Evolutionary conservation across 805 yeast genomes (phyloP), one percentile per base, ranked within the genome.

Genomic region (Cyberlindnera euphorbiae): DNA sequence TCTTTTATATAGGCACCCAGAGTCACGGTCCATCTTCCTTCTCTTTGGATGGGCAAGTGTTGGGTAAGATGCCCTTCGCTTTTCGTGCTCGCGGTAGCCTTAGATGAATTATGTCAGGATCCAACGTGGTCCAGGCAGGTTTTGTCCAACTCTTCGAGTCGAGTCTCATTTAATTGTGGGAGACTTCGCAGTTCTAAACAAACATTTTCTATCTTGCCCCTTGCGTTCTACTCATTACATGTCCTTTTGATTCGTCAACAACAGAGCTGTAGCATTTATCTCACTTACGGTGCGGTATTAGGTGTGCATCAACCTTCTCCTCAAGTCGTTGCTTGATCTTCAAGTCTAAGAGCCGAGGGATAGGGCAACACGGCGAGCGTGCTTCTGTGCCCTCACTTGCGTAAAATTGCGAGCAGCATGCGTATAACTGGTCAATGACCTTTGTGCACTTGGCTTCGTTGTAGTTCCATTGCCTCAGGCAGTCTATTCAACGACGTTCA

Each of bases 1-100:
- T 54, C 50, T 53, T 49, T 46, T 46, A 42, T 37, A 41, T 47
- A 81, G 93, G 83, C 89, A 80, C 90, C 93, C 90, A 67, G 72
- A 67, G 72, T 67, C 72, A 67, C 72, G 70, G 66, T 61, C 56
- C 60, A 62, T 44, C 35, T 49, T 35, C 28, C 35, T 39, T 46
- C 44, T 53, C 62, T 41, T 50, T 60, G 61, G 56, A 50, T 58
- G 55, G 53, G 50, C 62, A 53, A 49, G 44, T 21, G 5, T 28
- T 25, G 38, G 42, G 39, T 33, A 19, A 33, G 23, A 27, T 23
- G 30, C 36, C 33, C 39, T 16, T 23, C 6, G 33, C 23, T 52
- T 65, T 73, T 73, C 85, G 95, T 84, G 95, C 95, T 84, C 89
- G 93, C 93, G 93, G 83, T 65, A 67, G 84, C 83, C 93, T 82